Evolutionary conservation across 345 rosid species (phyloP), one percentile per base, ranked within the genome.

Genomic region (Laguncularia racemosa): DNA sequence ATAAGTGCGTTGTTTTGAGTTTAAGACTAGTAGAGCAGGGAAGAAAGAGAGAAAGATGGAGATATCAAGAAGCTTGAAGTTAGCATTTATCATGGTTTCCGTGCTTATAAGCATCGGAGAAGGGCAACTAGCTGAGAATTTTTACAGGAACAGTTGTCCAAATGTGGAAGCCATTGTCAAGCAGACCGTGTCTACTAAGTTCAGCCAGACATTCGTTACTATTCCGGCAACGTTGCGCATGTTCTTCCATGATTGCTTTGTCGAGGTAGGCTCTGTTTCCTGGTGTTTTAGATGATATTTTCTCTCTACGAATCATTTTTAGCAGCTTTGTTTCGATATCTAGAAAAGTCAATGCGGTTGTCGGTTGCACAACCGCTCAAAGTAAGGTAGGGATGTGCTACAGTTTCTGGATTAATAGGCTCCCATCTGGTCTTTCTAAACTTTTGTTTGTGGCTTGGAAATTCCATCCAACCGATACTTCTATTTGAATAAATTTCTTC

Each of bases 201-300:
- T 75, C 56, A 44, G 65, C 52, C 81, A 86, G 76, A 73, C 83
- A 11, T 63, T 67, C 70, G 19, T 69, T n/a, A 86, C 99, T 8
- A 47, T 85, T 47, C 99, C 99, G 7, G 89, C 81, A 13, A 86
- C 97, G 13, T 80, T 93, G 16, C 86, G 97, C n/a, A 69, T 93
- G 44, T 89, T 93, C 70, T 93, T 86, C 70, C 99, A 93, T 58
- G 99, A 93, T 55, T 93, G 99, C 74, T 89, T 93, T 45, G 77
- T 89, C 44, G 73, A 66, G 72, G 97, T 91, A 73, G 23, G 55
- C 20, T 15, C 6, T 11, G 53, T 59, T 16, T 33, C 47, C 44
- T 14, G 28, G 21, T 44, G 21, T 21, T 46, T 56, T 14, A n/a
- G n/a, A n/a, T n/a, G n/a, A n/a, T n/a, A n/a, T n/a, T n/a, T n/a